Conservation (phyloP, 2,329 filamentous ascomycete species). For the Pleomassaria siparia region DNA sequence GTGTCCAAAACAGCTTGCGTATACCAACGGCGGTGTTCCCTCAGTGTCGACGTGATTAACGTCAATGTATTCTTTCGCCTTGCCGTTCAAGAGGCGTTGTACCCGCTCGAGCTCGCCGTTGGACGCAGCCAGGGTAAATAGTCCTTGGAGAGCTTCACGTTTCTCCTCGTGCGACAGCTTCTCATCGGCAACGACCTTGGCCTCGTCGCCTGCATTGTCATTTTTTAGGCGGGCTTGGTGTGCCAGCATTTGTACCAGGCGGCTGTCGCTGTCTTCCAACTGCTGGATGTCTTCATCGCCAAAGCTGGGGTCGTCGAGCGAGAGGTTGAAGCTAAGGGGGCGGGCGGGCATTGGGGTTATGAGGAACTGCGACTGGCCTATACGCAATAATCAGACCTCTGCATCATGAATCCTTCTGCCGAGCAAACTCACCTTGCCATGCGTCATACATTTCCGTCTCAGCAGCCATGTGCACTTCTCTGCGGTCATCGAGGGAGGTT, state of each 20-base stretch:
- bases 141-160: constrained; percentile 77
- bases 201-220: constrained; percentile 69
- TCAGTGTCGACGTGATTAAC: constrained; percentile 89
- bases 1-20: constrained; percentile 97
- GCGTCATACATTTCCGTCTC: constrained; percentile 99
- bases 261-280: constrained; percentile 76
- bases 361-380: constrained; percentile 94
- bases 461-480: constrained; percentile 64
- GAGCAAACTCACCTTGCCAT: constrained; percentile 77
- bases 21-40: constrained; percentile 93
- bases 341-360: constrained; percentile 83
- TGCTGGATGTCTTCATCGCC: constrained; percentile 63
- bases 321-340: constrained; percentile 81
- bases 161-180: constrained; percentile 77
- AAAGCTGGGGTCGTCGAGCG: constrained; percentile 75
- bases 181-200: constrained; percentile 73
- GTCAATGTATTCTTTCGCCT: constrained; percentile 74
- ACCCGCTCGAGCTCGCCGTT: constrained; percentile 90
- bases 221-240: constrained; percentile 86
- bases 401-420: constrained; percentile 8
- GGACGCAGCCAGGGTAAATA: constrained; percentile 91
- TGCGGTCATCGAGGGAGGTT: constrained; percentile 86
- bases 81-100: constrained; percentile 71
- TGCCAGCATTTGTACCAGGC: constrained; percentile 93
- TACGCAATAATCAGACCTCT: constrained; percentile 5